phyloP scores from a whole-genome alignment of 768 basidiomycete genomes.

The Podaxis pistillaris region DNA sequence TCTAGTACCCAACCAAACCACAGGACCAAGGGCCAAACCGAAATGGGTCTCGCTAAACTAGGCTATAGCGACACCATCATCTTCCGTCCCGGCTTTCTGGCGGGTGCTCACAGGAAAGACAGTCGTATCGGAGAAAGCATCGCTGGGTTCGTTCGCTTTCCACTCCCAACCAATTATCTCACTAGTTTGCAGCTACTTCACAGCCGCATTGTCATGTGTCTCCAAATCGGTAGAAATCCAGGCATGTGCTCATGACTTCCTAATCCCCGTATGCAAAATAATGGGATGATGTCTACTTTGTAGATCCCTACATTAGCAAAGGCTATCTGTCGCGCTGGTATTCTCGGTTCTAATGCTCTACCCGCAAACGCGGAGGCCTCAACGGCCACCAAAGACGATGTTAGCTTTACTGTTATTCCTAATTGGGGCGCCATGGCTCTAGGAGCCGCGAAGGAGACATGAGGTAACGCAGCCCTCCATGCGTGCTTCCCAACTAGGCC shows the following conservation, averaged over 20 bases:
- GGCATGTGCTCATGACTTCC: slow-evolving; percentile 26
- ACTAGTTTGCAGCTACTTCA: slow-evolving; percentile 31
- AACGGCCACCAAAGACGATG: slow-evolving; percentile 35
- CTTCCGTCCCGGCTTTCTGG: slow-evolving; percentile 62
- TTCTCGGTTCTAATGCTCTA: slow-evolving; percentile 49
- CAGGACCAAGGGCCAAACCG: slow-evolving; percentile 77
- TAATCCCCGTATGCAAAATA: neutral
- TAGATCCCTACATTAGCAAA: slow-evolving; percentile 55
- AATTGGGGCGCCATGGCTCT: slow-evolving; percentile 52
- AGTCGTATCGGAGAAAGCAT: slow-evolving; percentile 39
- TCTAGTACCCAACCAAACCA: neutral
- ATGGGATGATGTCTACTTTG: neutral
- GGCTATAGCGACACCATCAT: slow-evolving; percentile 73
- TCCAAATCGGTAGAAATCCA: slow-evolving; percentile 41
- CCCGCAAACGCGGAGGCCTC: slow-evolving; percentile 42
- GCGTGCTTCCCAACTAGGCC: too few species aligned
- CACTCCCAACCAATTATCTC: neutral
- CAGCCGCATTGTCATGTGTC: slow-evolving; percentile 36
- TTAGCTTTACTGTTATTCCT: slow-evolving; percentile 50
- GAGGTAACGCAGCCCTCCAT: neutral
- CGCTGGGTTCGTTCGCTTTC: slow-evolving; percentile 34
- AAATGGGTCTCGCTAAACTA: slow-evolving; percentile 59
- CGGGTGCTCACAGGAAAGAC: slow-evolving; percentile 44
- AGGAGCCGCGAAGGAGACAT: slow-evolving; percentile 27
- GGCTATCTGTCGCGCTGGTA: slow-evolving; percentile 53